Evolutionary conservation across 2,329 filamentous ascomycete genomes (phyloP), one percentile per base, ranked within the genome.

Genomic region (Botrytis tulipae): DNA sequence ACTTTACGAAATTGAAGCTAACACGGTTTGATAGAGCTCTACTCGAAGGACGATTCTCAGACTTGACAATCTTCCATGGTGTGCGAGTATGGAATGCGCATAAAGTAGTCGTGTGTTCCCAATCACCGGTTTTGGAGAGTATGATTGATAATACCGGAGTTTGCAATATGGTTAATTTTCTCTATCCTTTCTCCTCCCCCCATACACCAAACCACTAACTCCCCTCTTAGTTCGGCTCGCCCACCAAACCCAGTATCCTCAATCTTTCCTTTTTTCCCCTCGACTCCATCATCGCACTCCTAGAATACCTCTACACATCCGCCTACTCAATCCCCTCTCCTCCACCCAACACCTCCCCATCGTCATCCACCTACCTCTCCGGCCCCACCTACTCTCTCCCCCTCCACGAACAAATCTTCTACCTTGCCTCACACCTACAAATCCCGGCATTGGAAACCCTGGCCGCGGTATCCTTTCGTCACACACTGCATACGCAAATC

Each of bases 271-370:
- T 65, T 2, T 73, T 78, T 37, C 69, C 74, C 22, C 42, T 70
- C 32, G 60, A 74, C 16, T 61, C 75, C 2, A 59, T 75, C 5
- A 54, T 44, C 8, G 63, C 44, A 5, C 62, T 77, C n/a, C 74
- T 79, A 32, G 75, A 78, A 42, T 79, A 77, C 61, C 74, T 79
- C 22, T 79, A 79, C 66, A 75, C 74, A 10, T 70, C 70, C 25
- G 73, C 71, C 20, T 79, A 79, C 48, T 70, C 70, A 0, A 60
- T 66, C n/a, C 48, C 54, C 20, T 57, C 75, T 29, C 32, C 48
- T 18, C 16, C 67, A 25, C 35, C 8, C 5, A 40, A 74, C 3
- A 51, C 29, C 72, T 71, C 67, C 59, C 73, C 59, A 71, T 78
- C 48, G 9, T n/a, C 5, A 6, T 71, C 32, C 71, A 29, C 54